Evolutionary conservation across 2,329 filamentous ascomycete species (phyloP), one percentile per base, ranked within the genome.

Genomic region (Periconia digitata): DNA sequence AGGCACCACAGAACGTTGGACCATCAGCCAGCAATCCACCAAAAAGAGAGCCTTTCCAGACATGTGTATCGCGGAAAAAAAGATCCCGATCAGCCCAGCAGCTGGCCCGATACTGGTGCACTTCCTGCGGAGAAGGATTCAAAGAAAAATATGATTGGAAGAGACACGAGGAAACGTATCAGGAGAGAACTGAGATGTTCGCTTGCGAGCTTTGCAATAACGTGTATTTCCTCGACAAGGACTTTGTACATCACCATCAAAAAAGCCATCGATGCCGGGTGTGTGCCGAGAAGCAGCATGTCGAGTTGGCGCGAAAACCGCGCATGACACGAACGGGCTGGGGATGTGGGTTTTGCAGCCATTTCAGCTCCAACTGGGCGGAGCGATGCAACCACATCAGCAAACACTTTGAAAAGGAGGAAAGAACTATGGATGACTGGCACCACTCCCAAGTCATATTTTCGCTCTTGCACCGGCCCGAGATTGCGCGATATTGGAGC

Each of bases 111-210:
- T 69, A 66, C 45, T 67, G 64, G 49, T 77, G 74, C 54, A 76
- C 72, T 1, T 69, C 69, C 5, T 76, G 76, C 65, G 78, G 82
- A 55, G 83, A 83, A 41, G 81, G 80, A 44, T 85, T 86, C 60
- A 79, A 82, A 67, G 76, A 81, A 55, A 85, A 86, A 61, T 84
- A 84, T 55, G 82, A 85, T 66, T 87, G 84, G 84, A 85, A 85
- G 65, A 75, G 82, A 6, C 84, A 87, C 64, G 83, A 86, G 61
- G 83, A 85, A 58, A 82, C 84, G 56, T 85, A 85, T 57, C 83
- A 86, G 68, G 83, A 86, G 70, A 79, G 83, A 20, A 82, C 78
- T 69, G 81, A 82, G 53, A 83, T 84, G 62, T 85, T 84, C 54
- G 79, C 79, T 5, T 86, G 83, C 57, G 81, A 81, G 6, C 79